Evolutionary conservation across 495 filamentous ascomycete genomes (phyloP).

Genomic region (Neurospora africana): DNA sequence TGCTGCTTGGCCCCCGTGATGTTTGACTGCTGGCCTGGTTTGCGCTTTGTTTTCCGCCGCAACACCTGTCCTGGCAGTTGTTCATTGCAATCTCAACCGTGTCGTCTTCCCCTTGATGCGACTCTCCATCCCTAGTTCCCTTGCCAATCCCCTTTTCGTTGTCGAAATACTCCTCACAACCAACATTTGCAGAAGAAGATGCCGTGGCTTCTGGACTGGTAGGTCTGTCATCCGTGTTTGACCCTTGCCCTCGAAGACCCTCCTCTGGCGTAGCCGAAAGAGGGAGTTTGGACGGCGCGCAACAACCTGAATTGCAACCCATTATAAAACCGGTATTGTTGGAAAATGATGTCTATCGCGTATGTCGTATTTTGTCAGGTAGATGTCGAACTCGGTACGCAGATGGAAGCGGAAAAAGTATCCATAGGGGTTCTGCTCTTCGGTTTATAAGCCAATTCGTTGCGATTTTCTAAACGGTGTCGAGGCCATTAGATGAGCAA

Average conservation of each 20-base stretch:
- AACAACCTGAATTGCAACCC: conserved; percentile 14
- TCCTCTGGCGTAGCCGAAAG: background rate
- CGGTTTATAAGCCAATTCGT: background rate
- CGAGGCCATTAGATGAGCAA: background rate
- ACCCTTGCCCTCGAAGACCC: background rate
- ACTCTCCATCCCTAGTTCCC: background rate
- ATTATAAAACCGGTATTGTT: background rate
- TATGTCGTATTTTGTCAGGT: background rate
- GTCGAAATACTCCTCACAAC: background rate
- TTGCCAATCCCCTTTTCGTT: background rate
- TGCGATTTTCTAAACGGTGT: background rate
- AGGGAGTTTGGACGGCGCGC: conserved; percentile 2
- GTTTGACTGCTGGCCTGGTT: background rate
- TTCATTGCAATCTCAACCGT: background rate
- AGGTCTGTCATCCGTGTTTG: background rate
- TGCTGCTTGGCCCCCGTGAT: background rate
- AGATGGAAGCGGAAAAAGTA: background rate
- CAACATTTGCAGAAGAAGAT: background rate
- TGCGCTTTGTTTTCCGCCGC: background rate
- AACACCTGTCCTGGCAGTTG: background rate
- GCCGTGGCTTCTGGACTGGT: background rate
- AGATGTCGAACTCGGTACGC: background rate
- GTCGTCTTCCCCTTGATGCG: background rate
- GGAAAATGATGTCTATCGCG: background rate
- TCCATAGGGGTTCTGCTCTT: background rate